A percentile compares a stretch with the other conserved stretches of the same genome.
These are phyloP conservation scores for Rhododendron kiyosumense DNA, from an alignment of 148 eudicot genomes.

Conservation along the genomic window DNA sequence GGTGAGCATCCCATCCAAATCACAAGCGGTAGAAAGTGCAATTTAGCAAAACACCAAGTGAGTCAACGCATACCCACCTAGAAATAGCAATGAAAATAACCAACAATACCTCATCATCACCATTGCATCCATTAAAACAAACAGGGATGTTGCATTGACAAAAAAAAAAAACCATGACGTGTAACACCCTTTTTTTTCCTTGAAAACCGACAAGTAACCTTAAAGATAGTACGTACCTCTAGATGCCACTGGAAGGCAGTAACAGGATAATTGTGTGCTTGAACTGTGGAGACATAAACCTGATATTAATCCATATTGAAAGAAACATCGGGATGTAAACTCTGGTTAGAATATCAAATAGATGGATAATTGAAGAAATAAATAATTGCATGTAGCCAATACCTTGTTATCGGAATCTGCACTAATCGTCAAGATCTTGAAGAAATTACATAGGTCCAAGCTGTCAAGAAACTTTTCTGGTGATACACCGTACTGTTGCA, in stretches of 20 bases:
- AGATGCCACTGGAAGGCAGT: slow-evolving; percentile 96
- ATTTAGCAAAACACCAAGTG: not conserved
- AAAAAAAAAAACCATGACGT: not conserved
- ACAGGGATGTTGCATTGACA: not conserved
- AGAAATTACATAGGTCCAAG: slow-evolving; percentile 52
- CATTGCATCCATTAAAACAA: not conserved
- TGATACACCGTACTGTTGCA: slow-evolving; percentile 79
- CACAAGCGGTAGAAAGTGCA: no score
- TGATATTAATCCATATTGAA: slow-evolving; percentile 18
- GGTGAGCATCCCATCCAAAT: no score
- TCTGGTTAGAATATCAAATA: not conserved
- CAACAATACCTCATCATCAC: not conserved
- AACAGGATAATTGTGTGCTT: slow-evolving; percentile 70
- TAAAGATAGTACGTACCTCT: slow-evolving; percentile 40
- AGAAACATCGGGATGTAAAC: not conserved
- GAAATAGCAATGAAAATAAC: not conserved
- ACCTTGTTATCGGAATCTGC: slow-evolving; percentile 78
- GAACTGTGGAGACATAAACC: slow-evolving; percentile 89
- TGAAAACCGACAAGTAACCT: no score
- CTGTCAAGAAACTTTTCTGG: slow-evolving; percentile 62
- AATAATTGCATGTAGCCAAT: slow-evolving; percentile 4
- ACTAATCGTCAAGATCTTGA: slow-evolving; percentile 69
- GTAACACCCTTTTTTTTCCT: no score
- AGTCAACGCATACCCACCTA: not conserved
- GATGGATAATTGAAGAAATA: not conserved